Evolutionary conservation across 1,284 basidiomycete genomes (phyloP).

Genomic region (Pseudozyma sp.): DNA sequence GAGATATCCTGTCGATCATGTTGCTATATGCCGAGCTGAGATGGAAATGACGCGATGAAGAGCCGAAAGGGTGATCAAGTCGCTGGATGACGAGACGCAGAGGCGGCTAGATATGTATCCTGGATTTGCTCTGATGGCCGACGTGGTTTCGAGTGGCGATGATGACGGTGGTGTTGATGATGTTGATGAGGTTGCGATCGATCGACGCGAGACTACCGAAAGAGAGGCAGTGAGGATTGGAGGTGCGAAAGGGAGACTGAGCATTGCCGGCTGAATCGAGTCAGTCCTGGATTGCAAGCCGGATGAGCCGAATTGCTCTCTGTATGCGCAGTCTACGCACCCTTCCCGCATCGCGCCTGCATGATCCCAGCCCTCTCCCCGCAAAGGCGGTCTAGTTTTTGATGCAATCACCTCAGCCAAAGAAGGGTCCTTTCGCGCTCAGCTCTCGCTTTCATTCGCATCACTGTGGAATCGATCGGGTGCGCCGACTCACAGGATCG

Average conservation of each 20-base stretch:
- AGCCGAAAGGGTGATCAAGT: background rate
- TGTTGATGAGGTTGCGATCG: background rate
- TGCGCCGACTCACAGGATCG: background rate
- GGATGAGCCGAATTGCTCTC: background rate
- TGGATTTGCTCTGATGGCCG: no score
- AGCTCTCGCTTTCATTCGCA: no score
- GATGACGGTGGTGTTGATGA: slow-evolving; percentile 5
- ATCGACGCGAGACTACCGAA: background rate
- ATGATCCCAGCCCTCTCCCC: background rate
- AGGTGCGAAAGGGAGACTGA: background rate
- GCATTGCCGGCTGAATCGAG: background rate
- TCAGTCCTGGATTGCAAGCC: slow-evolving; percentile 1
- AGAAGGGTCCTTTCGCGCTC: background rate
- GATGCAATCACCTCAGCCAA: slow-evolving; percentile 1
- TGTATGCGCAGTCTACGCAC: background rate
- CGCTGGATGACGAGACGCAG: slow-evolving; percentile 1
- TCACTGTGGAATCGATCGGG: background rate
- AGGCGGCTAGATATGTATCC: background rate
- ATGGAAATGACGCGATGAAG: no score
- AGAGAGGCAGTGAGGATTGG: background rate
- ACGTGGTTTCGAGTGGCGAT: background rate
- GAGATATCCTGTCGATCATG: slow-evolving; percentile 39
- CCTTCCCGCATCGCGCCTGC: slow-evolving; percentile 10
- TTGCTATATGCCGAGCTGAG: slow-evolving; percentile 7
- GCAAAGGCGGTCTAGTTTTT: background rate